Evolutionary conservation across 768 basidiomycete species (phyloP), one percentile per base, ranked within the genome.

Genomic region (Lactifluus rugatus): DNA sequence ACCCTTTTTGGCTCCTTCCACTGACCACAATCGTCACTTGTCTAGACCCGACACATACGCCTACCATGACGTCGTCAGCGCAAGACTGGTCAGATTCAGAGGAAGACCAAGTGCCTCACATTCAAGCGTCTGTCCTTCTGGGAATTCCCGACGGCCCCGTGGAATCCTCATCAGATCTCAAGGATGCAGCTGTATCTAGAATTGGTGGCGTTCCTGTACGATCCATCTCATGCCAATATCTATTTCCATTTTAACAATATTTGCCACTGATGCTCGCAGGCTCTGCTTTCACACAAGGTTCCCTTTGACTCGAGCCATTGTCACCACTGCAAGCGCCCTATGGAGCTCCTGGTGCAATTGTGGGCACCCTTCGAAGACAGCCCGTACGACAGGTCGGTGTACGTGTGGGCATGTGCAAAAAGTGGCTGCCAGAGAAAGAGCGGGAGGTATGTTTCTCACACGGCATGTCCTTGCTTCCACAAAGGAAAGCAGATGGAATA

Each of bases 161-260:
- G 57, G 77, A 82, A 57, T 72, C 73, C 57, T 66, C 75, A 52
- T 64, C 73, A 42, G 89, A 92, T 69, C 69, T 87, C 64, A 70
- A 69, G 64, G 90, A 93, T 72, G 86, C 82, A 44, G 83, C 87
- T 57, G 88, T 93, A 63, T 93, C 91, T 71, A 87, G 91, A 71
- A 85, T 93, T 61, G 91, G 91, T 68, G 91, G 91, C 69, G 79
- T 78, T 74, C 91, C 91, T 78, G 90, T 93, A 85, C 82, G 89
- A 80, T 72, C 71, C 73, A 72, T 75, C 75, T 73, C 71, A 72
- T 66, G 69, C 71, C 77, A 72, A 66, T 74, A 78, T 76, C 73
- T 76, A 71, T 56, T 64, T 65, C 65, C 52, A 57, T 54, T 70
- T 71, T 68, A 72, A 79, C 71, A 74, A 70, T 74, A 70, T 71